Base-by-base conservation (phyloP, 345 rosid genomes). In the Gossypium raimondii region DNA sequence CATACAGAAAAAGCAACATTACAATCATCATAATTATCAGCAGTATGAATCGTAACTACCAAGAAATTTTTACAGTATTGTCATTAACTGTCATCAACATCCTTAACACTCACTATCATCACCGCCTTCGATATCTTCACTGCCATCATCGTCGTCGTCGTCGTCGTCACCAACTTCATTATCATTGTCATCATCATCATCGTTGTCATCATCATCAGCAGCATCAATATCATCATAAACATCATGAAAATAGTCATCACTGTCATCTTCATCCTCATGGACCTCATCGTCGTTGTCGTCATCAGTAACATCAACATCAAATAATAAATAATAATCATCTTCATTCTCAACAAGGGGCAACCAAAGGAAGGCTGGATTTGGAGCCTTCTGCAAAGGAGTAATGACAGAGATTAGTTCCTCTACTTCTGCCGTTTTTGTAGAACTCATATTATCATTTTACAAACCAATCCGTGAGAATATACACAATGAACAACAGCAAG, bases 331-430 rank as follows among this genome's bases (percentile, higher is more conserved):
- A 57, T 48, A 16, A 38, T 47, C 82, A 29, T 78, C 84, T 43
- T 56, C 81, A 50, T 77, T 75, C 47, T 68, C 76, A 10, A 14
- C 76, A 63, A 71, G 53, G 77, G 73, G 58, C 71, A 81, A 78
- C 79, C 80, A 85, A 67, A 78, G 60, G 53, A 41, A 68, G 63
- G 67, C 75, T 55, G 78, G 75, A 75, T 45, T 76, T 76, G 41
- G 77, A 67, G 79, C 86, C 87, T 81, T 82, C 70, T 79, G 53
- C 85, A 83, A 89, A 81, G 81, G 86, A 82, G 83, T 73, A 86
- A 82, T 78, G 82, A 79, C 77, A 77, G 76, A 81, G 78, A 84
- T 86, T 79, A 84, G 84, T 75, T 77, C 73, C 85, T 77, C 81
- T 71, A 77, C 83, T 29, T 29, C 34, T 73, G 14, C 69, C 66